Evolutionary conservation across 2,329 filamentous ascomycete genomes (phyloP).

Genomic region (Diaporthe sp.): DNA sequence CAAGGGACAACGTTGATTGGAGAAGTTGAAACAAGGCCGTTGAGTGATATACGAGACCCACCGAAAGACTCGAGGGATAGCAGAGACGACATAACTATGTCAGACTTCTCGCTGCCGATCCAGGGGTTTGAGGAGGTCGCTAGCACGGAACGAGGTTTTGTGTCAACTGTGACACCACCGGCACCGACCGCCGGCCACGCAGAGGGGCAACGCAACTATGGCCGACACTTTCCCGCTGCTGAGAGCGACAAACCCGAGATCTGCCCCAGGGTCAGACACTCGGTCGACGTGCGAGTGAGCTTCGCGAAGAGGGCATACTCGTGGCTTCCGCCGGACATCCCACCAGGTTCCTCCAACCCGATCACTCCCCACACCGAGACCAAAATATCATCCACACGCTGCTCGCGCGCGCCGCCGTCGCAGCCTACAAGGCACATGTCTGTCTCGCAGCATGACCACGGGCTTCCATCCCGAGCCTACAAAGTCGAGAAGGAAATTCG

Average conservation of each 20-base stretch:
- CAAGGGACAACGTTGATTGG: slow-evolving; percentile 23
- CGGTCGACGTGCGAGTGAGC: slow-evolving; percentile 24
- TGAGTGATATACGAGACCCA: background rate
- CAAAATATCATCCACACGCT: slow-evolving; percentile 23
- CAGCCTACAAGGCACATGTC: background rate
- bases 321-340: slow-evolving; percentile 20
- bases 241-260: background rate
- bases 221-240: background rate
- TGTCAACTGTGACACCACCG: background rate
- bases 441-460: background rate
- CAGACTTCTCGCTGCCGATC: slow-evolving; percentile 17
- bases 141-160: background rate
- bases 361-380: slow-evolving; percentile 20
- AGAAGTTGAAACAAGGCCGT: background rate
- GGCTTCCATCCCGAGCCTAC: background rate
- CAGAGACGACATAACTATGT: slow-evolving; percentile 19
- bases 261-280: slow-evolving; percentile 24
- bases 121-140: slow-evolving; percentile 3
- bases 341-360: background rate
- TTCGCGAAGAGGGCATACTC: slow-evolving; percentile 17
- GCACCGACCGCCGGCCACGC: background rate
- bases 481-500: slow-evolving; percentile 26
- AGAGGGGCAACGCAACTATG: slow-evolving; percentile 11
- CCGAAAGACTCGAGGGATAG: background rate
- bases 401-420: background rate